Evolutionary conservation across 2,329 filamentous ascomycete species (phyloP).

Genomic region (Piedraia hortae): DNA sequence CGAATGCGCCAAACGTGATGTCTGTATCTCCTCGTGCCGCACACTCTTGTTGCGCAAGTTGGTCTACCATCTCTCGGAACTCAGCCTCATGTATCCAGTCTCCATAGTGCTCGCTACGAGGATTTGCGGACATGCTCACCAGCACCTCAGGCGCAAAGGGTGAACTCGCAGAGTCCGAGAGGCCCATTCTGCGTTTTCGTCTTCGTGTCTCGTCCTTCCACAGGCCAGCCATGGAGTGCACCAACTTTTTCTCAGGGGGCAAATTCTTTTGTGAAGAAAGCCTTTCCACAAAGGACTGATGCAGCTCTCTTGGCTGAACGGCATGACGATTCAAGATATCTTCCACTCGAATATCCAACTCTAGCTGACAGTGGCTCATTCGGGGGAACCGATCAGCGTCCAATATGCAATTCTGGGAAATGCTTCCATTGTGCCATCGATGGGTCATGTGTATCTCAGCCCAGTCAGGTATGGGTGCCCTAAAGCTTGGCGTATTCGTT

Average conservation of each 20-base stretch:
- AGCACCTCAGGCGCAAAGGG: slow-evolving; percentile 60
- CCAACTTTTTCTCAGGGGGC: slow-evolving; percentile 45
- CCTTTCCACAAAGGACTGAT: slow-evolving; percentile 66
- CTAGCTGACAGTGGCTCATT: slow-evolving; percentile 65
- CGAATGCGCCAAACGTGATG: slow-evolving; percentile 37
- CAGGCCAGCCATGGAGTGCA: slow-evolving; percentile 77
- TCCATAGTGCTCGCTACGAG: slow-evolving; percentile 40
- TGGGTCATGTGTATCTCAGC: slow-evolving; percentile 30
- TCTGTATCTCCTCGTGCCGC: slow-evolving; percentile 17
- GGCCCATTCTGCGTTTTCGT: slow-evolving; percentile 42
- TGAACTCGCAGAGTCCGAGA: slow-evolving; percentile 32
- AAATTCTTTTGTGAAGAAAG: slow-evolving; percentile 25
- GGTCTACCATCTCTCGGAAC: slow-evolving; percentile 35
- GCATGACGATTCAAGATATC: slow-evolving; percentile 60
- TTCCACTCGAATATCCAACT: slow-evolving; percentile 70
- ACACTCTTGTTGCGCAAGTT: slow-evolving; percentile 37
- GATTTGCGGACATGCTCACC: slow-evolving; percentile 68
- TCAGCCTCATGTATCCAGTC: slow-evolving; percentile 87
- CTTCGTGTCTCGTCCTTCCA: slow-evolving; percentile 76
- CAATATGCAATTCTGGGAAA: slow-evolving; percentile 30
- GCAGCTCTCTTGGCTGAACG: slow-evolving; percentile 49
- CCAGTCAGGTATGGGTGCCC: slow-evolving; percentile 44
- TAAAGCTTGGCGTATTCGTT: slow-evolving; percentile 39
- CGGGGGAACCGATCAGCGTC: slow-evolving; percentile 39
- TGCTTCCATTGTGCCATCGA: slow-evolving; percentile 61